A percentile compares a stretch with the other conserved stretches of the same genome.
These are phyloP conservation scores for Rhypophila decipiens DNA, from an alignment of 495 filamentous ascomycete species.

Conservation along the genomic window DNA sequence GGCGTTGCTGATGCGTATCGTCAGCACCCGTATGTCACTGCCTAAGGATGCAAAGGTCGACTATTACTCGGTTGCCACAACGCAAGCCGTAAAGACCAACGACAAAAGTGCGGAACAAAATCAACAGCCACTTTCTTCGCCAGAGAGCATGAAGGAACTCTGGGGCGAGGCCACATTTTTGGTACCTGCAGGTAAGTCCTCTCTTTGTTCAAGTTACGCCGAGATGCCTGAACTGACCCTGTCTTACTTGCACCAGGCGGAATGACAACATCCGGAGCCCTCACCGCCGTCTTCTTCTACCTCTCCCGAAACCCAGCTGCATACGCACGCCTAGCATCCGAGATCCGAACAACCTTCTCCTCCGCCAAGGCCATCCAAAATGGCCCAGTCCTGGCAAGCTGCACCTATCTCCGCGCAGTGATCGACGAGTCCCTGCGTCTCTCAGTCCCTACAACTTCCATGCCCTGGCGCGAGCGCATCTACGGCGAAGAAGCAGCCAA, in stretches of 20 bases:
- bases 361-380: slow-evolving; percentile 29
- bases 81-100: background rate
- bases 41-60: background rate
- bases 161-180: background rate
- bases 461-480: slow-evolving; percentile 40
- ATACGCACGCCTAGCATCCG: slow-evolving; percentile 33
- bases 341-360: slow-evolving; percentile 33
- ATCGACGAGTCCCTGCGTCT: slow-evolving; percentile 58
- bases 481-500: no score
- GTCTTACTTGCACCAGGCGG: slow-evolving; percentile 24
- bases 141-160: background rate
- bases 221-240: background rate
- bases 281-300: slow-evolving; percentile 50
- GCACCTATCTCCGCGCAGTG: slow-evolving; percentile 40
- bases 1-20: background rate
- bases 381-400: slow-evolving; percentile 38
- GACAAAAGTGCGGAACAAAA: background rate
- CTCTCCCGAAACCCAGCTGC: slow-evolving; percentile 40
- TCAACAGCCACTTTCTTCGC: no score
- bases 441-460: slow-evolving; percentile 42
- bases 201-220: background rate
- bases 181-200: slow-evolving; percentile 16
- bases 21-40: background rate
- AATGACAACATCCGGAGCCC: slow-evolving; percentile 38
- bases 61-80: background rate